Evolutionary conservation across 768 basidiomycete genomes (phyloP), one percentile per base, ranked within the genome.

Genomic region (Fibroporia radiculosa): DNA sequence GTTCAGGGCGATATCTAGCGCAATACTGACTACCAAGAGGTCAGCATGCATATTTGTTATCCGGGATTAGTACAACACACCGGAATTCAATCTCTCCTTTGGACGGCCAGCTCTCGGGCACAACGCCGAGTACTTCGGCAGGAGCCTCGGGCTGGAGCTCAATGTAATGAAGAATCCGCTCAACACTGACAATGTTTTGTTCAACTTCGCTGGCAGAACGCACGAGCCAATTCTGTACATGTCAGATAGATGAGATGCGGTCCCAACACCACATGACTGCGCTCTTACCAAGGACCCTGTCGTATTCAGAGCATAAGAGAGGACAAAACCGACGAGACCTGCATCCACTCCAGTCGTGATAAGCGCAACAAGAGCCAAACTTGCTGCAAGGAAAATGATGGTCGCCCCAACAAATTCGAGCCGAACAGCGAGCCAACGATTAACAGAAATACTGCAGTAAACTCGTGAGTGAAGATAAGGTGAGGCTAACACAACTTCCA

Each of bases 151-250:
- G 69, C 14, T 69, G 56, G 14, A 95, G 69, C 6, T 82, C 69
- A 22, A 80, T 80, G 56, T 96, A 93, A 54, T 93, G 82, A 22
- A 87, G 61, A 42, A 93, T 84, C 4, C 91, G 81, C 60, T 95
- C 92, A 13, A 90, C 85, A 55, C 86, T 88, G 48, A 92, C 88
- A 54, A 91, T 82, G 52, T 88, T 89, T 55, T 92, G 86, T 58
- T 95, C 92, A 11, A 92, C 87, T 61, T 93, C 92, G 54, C 82
- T 85, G 2, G 84, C 81, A 12, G 82, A 81, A 24, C 86, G 76
- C 22, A 90, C 86, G 5, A 89, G 71, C 85, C 85, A 87, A 55
- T 88, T 86, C 82, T 87, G 49, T 25, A 29, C 16, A 32, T 33
- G 28, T 35, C 23, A 31, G 29, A 31, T 31, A 31, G 34, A 7